phyloP scores from a whole-genome alignment of 2,329 filamentous ascomycete genomes.

The Cladosporium sp. region DNA sequence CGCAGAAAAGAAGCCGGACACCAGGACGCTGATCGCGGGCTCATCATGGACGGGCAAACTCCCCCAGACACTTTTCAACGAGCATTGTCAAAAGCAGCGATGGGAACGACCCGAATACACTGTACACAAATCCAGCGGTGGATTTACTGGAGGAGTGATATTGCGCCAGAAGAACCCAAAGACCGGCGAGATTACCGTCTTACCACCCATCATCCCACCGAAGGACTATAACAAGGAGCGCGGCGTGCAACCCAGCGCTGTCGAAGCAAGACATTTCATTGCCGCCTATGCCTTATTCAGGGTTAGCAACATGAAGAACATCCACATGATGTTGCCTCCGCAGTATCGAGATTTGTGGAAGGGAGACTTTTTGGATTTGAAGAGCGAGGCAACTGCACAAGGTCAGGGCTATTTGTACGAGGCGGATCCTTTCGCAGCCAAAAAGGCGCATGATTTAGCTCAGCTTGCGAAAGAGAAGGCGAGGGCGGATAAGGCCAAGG shows the following conservation, averaged over 20 bases:
- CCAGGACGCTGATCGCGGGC: slow-evolving; percentile 78
- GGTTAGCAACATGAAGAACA: slow-evolving; percentile 90
- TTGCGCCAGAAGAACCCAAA: slow-evolving; percentile 69
- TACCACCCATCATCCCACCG: slow-evolving; percentile 80
- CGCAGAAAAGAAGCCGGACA: slow-evolving; percentile 53
- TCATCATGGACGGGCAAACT: slow-evolving; percentile 97
- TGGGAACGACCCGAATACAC: slow-evolving; percentile 94
- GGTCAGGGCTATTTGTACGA: slow-evolving; percentile 86
- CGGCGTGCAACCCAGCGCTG: slow-evolving; percentile 66
- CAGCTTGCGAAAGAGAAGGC: slow-evolving; percentile 73
- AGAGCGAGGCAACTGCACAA: slow-evolving; percentile 70
- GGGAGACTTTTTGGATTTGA: slow-evolving; percentile 73
- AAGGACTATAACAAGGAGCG: slow-evolving; percentile 64
- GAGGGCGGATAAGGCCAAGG: slow-evolving; percentile 60
- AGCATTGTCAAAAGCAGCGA: slow-evolving; percentile 91
- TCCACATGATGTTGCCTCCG: slow-evolving; percentile 89
- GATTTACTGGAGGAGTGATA: slow-evolving; percentile 66
- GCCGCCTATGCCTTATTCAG: slow-evolving; percentile 87
- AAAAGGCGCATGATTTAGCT: slow-evolving; percentile 72
- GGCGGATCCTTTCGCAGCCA: slow-evolving; percentile 81
- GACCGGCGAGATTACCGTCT: slow-evolving; percentile 66
- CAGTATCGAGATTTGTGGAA: slow-evolving; percentile 90
- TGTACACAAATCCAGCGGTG: slow-evolving; percentile 42
- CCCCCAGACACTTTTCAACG: slow-evolving; percentile 84
- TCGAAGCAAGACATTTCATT: slow-evolving; percentile 90